Evolutionary conservation across 1,284 basidiomycete genomes (phyloP).

Genomic region (Cryptococcus amylolentus): DNA sequence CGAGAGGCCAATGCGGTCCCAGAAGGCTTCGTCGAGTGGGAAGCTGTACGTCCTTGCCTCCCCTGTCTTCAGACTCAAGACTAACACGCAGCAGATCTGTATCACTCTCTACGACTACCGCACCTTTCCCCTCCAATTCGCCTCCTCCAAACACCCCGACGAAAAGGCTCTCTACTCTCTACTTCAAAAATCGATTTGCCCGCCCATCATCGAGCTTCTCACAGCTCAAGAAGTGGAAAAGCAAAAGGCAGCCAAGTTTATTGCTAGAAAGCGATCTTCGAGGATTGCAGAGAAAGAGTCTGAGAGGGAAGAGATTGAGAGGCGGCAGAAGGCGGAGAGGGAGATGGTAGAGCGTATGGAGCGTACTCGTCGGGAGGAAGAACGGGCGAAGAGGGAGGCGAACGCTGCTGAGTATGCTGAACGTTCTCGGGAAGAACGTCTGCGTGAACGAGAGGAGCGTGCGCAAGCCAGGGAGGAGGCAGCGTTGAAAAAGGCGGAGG

Average conservation of each 20-base stretch:
- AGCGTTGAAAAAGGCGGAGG: conserved; percentile 41
- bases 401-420: conserved; percentile 41
- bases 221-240: conserved; percentile 44
- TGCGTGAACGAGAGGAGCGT: conserved; percentile 49
- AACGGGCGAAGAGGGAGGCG: conserved; percentile 34
- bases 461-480: conserved; percentile 51
- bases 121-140: conserved; percentile 52
- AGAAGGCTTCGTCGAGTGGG: conserved; percentile 51
- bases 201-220: conserved; percentile 50
- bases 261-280: conserved; percentile 52
- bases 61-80: background rate
- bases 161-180: conserved; percentile 53
- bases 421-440: conserved; percentile 49
- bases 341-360: conserved; percentile 53
- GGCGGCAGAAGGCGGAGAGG: conserved; percentile 46
- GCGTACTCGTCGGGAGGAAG: conserved; percentile 44
- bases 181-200: conserved; percentile 49
- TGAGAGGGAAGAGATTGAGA: conserved; percentile 50
- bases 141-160: conserved; percentile 51
- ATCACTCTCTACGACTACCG: conserved; percentile 54
- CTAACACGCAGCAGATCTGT: conserved; percentile 46
- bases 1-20: conserved; percentile 39
- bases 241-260: conserved; percentile 16
- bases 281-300: conserved; percentile 54
- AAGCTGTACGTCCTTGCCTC: conserved; percentile 43